These are phyloP conservation scores for Blastomyces silverae DNA, from an alignment of 2,329 filamentous ascomycete genomes.

Conservation along the genomic window DNA sequence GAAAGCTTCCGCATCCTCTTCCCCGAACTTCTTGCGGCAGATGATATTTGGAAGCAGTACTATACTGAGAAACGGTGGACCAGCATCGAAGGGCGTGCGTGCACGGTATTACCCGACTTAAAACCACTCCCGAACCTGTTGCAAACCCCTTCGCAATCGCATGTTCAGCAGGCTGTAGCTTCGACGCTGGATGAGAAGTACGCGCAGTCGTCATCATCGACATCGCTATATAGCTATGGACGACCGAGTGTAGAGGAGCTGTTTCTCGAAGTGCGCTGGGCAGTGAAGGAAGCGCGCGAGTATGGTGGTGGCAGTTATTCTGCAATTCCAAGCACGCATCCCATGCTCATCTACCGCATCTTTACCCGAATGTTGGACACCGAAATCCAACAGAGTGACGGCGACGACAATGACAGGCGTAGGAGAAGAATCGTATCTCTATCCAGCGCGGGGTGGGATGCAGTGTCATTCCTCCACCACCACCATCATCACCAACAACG, in stretches of 20 bases:
- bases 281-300: slow-evolving; percentile 3
- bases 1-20: slow-evolving; percentile 25
- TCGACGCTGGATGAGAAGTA: slow-evolving; percentile 7
- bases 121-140: slow-evolving; percentile 29
- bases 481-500: background rate
- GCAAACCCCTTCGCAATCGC: background rate
- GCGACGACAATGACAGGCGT: background rate
- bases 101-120: slow-evolving; percentile 26
- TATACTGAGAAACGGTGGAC: slow-evolving; percentile 28
- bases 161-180: background rate
- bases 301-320: background rate
- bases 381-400: background rate
- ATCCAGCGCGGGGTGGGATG: slow-evolving; percentile 7
- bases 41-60: slow-evolving; percentile 28
- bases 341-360: background rate
- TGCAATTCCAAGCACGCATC: background rate
- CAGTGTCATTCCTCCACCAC: slow-evolving; percentile 4
- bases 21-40: slow-evolving; percentile 18
- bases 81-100: slow-evolving; percentile 26
- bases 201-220: background rate
- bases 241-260: slow-evolving; percentile 9
- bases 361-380: slow-evolving; percentile 3
- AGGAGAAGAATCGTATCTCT: background rate
- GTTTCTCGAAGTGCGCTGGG: slow-evolving; percentile 9
- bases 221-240: background rate